A percentile compares a stretch with the other conserved stretches of the same genome.
These are phyloP conservation scores for Fraxinus americana DNA, from an alignment of 257 asterid species.

Conservation along the genomic window DNA sequence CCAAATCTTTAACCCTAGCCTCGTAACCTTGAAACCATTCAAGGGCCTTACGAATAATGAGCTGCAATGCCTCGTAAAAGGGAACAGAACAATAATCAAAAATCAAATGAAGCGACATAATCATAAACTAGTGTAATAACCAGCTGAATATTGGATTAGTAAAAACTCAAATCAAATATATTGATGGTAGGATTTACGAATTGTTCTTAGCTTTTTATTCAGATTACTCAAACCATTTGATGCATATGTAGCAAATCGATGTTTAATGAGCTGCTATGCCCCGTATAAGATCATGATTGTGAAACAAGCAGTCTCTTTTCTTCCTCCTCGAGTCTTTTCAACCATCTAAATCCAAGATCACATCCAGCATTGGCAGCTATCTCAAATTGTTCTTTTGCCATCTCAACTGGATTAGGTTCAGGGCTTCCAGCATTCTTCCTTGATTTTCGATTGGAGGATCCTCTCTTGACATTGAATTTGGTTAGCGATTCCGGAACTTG, in stretches of 20 bases:
- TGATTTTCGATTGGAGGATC: slow-evolving; percentile 33
- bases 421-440: slow-evolving; percentile 30
- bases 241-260: not conserved
- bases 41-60: too few relatives aligned
- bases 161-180: too few relatives aligned
- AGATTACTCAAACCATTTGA: not conserved
- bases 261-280: not conserved
- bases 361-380: slow-evolving; percentile 82
- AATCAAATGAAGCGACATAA: too few relatives aligned
- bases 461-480: slow-evolving; percentile 50
- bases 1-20: too few relatives aligned
- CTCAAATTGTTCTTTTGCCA: slow-evolving; percentile 80
- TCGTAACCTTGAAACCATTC: too few relatives aligned
- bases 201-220: not conserved
- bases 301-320: slow-evolving; percentile 43
- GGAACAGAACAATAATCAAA: too few relatives aligned
- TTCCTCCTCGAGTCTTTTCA: slow-evolving; percentile 68
- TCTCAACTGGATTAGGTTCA: slow-evolving; percentile 54
- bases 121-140: too few relatives aligned
- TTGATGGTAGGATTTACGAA: not conserved
- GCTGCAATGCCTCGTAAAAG: too few relatives aligned
- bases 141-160: too few relatives aligned
- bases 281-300: slow-evolving; percentile 22
- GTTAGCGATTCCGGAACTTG: slow-evolving; percentile 69
- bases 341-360: slow-evolving; percentile 92